Base-by-base conservation (phyloP, 192 early-diverging fungal species). In the Funneliformis mosseae region DNA sequence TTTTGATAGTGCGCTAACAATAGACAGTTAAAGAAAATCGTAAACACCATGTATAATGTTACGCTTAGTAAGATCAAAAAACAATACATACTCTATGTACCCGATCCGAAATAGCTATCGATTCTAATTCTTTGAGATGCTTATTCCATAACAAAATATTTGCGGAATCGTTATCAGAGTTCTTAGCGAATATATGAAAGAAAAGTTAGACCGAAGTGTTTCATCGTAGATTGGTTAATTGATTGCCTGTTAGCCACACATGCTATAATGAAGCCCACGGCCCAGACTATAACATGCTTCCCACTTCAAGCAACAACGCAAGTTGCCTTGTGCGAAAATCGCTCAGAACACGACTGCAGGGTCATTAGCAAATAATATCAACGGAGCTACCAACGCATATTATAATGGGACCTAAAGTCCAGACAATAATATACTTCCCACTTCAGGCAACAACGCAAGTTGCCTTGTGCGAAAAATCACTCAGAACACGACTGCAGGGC, bases 401-500 rank as follows among this genome's bases (percentile, higher is more conserved):
- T 72, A 72, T 45, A 45, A 18, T 72, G 70, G 70, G 70, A 66
- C 71, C 18, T 48, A 74, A 45, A 46, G 16, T 48, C 71, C 45
- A 48, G 71, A 74, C 71, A 10, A 74, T 74, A 46, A 48, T 50
- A 74, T 46, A 74, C 71, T 74, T 74, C 71, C 45, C 43, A 74
- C 71, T 74, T 74, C 71, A 43, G 71, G 11, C 71, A 73, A 73
- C 41, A 73, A 73, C 41, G 27, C 12, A 55, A 9, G 43, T 74
- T 74, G 71, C n/a, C 71, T 74, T 74, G 43, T 74, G 71, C 71
- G 42, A 73, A 5, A n/a, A 77, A 77, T 77, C 61, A 8, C 76
- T 77, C 76, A 77, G 61, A 64, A 64, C 59, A 77, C 23, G 61
- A 77, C 61, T 77, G 76, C 76, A 64, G 76, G 42, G 76, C 76